phyloP scores from a whole-genome alignment of 768 basidiomycete species.

The Russula sp. region DNA sequence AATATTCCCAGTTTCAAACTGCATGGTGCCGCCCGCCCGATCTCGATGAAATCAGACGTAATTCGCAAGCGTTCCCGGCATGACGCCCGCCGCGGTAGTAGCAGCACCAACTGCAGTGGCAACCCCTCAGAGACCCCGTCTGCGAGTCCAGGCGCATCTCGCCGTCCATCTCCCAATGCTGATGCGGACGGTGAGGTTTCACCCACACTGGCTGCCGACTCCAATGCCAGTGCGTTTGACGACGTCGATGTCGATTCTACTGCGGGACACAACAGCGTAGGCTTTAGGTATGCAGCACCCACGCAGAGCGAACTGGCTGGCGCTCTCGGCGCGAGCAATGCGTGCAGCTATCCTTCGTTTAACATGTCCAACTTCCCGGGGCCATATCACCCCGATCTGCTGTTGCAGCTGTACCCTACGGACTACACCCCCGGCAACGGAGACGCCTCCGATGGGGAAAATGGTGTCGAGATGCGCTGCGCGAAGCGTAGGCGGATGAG shows the following conservation, averaged over 20 bases:
- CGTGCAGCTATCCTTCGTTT: slow-evolving; percentile 34
- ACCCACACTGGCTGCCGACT: slow-evolving; percentile 66
- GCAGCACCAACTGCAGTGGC: slow-evolving; percentile 22
- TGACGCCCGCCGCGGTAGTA: slow-evolving; percentile 59
- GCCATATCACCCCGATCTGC: slow-evolving; percentile 69
- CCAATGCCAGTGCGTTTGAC: slow-evolving; percentile 30
- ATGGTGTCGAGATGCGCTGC: slow-evolving; percentile 36
- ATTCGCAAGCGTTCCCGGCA: slow-evolving; percentile 84
- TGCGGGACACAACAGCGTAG: slow-evolving; percentile 42
- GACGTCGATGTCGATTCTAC: slow-evolving; percentile 26
- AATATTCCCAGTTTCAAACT: slow-evolving; percentile 55
- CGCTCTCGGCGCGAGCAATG: slow-evolving; percentile 35
- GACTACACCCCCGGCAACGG: slow-evolving; percentile 49
- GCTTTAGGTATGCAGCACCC: slow-evolving; percentile 32
- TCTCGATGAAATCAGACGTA: slow-evolving; percentile 88
- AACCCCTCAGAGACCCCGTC: slow-evolving; percentile 63
- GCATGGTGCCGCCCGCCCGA: slow-evolving; percentile 78
- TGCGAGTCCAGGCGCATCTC: slow-evolving; percentile 66
- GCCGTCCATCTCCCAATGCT: slow-evolving; percentile 59
- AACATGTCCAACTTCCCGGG: slow-evolving; percentile 49
- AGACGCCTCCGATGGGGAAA: slow-evolving; percentile 41
- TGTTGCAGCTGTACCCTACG: slow-evolving; percentile 49
- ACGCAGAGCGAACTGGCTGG: slow-evolving; percentile 49
- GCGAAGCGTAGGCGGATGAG: slow-evolving; percentile 73
- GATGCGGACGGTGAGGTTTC: slow-evolving; percentile 40